A percentile compares a stretch with the other conserved stretches of the same genome.
These are phyloP conservation scores for Chaetomium olivaceum DNA, from an alignment of 2,329 filamentous ascomycete genomes.

Conservation along the genomic window DNA sequence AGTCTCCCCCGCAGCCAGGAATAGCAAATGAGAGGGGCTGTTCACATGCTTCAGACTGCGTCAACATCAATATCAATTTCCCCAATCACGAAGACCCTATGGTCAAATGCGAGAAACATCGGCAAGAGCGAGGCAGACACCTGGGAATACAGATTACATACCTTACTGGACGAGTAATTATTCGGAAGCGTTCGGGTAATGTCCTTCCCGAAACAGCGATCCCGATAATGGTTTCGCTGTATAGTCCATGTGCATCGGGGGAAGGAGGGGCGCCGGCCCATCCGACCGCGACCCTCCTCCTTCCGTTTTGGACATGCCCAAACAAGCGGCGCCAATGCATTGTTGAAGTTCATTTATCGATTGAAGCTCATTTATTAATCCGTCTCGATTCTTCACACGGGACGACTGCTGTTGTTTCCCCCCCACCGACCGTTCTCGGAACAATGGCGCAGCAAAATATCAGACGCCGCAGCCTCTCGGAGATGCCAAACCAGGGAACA, in stretches of 20 bases:
- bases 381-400: background rate
- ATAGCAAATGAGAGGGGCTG: background rate
- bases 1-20: background rate
- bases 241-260: background rate
- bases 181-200: background rate
- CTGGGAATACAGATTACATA: too few relatives aligned
- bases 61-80: background rate
- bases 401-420: background rate
- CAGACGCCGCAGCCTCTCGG: background rate
- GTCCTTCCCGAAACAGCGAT: background rate
- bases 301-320: background rate
- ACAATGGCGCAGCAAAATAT: background rate
- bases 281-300: background rate
- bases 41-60: background rate
- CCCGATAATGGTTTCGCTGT: background rate
- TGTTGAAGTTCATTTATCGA: background rate
- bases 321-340: background rate
- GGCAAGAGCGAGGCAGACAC: background rate
- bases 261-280: background rate
- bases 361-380: background rate
- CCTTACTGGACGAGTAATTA: background rate
- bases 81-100: background rate
- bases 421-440: background rate
- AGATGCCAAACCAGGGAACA: background rate
- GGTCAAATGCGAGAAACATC: background rate